Evolutionary conservation across 371 early-diverging fungal genomes (phyloP), one percentile per base, ranked within the genome.

Genomic region (Mucor racemosus): DNA sequence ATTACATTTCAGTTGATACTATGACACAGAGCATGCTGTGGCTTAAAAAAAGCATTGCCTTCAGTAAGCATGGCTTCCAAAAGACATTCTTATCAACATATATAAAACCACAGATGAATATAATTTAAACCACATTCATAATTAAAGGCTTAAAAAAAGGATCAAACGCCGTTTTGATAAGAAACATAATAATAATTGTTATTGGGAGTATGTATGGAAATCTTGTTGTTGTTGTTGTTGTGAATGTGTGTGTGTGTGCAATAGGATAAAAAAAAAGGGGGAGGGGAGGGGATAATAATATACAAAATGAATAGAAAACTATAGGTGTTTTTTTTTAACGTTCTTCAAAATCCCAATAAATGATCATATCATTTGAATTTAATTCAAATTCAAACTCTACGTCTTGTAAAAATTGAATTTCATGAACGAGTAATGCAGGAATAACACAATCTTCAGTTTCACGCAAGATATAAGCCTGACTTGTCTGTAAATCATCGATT

Each of bases 271-370:
- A 46, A n/a, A 50, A 26, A 48, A 10, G 50, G 26, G 31, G 50
- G 1, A 50, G 26, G 50, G 38, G 26, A 3, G 26, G 3, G 3
- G 17, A 46, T 46, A 44, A 42, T 48, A 50, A 53, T 53, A 31
- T 53, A 53, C 53, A 53, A 53, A 53, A 53, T 26, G 31, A 26
- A 53, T 13, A 53, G 21, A 21, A 21, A 26, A 7, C 26, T 21
- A 8, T 11, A 53, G 4, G 53, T 26, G 14, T 5, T 38, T 7
- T 5, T 38, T 7, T 4, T 53, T 70, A 76, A 62, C 73, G 73
- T 58, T 76, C 76, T 67, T 76, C 76, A 46, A 76, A 64, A 58
- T 76, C 76, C 76, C 76, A 76, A 63, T 67, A 76, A 39, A 76
- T 67, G 26, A 67, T 60, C 73, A 69, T 64, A 33, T 76, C 76